These are phyloP conservation scores for Ampelocalamus luodianensis DNA, from an alignment of 176 grass and related monocot genomes.

Conservation along the genomic window DNA sequence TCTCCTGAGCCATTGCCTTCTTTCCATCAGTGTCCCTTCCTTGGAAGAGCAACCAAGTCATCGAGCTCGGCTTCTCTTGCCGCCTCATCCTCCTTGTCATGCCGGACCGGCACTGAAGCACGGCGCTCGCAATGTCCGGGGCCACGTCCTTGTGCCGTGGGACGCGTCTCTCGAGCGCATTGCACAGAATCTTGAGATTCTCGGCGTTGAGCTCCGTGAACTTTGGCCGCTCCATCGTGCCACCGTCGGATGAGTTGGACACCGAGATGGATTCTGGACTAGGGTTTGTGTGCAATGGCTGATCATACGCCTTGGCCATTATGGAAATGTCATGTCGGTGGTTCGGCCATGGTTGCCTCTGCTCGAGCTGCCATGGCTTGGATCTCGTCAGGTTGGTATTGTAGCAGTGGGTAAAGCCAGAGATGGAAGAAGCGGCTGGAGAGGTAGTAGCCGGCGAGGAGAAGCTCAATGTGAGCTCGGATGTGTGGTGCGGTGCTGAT, in stretches of 20 bases:
- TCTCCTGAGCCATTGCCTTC: constrained; percentile 67
- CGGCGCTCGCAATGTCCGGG: constrained; percentile 66
- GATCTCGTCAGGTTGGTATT: constrained; percentile 36
- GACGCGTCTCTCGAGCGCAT: constrained; percentile 57
- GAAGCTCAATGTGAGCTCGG: constrained; percentile 77
- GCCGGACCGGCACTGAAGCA: constrained; percentile 78
- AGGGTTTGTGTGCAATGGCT: constrained; percentile 23
- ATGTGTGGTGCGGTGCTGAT: constrained; percentile 52
- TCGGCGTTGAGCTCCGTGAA: constrained; percentile 86
- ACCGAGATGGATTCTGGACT: constrained; percentile 48
- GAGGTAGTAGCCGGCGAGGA: constrained; percentile 38
- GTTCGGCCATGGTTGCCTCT: constrained; percentile 41
- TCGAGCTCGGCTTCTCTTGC: constrained; percentile 47
- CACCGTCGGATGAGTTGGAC: constrained; percentile 46
- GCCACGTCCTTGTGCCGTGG: constrained; percentile 49
- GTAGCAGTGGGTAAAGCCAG: constrained; percentile 37
- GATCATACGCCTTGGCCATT: not conserved
- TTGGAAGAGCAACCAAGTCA: constrained; percentile 87
- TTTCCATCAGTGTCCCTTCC: constrained; percentile 67
- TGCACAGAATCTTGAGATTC: constrained; percentile 80
- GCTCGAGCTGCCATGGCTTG: constrained; percentile 47
- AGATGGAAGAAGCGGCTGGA: constrained; percentile 41
- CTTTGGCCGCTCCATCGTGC: constrained; percentile 41
- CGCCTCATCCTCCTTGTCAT: constrained; percentile 55
- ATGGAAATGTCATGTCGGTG: not conserved